Conservation (phyloP, 73 alveolate genomes). For the Uronychia setigera region DNA sequence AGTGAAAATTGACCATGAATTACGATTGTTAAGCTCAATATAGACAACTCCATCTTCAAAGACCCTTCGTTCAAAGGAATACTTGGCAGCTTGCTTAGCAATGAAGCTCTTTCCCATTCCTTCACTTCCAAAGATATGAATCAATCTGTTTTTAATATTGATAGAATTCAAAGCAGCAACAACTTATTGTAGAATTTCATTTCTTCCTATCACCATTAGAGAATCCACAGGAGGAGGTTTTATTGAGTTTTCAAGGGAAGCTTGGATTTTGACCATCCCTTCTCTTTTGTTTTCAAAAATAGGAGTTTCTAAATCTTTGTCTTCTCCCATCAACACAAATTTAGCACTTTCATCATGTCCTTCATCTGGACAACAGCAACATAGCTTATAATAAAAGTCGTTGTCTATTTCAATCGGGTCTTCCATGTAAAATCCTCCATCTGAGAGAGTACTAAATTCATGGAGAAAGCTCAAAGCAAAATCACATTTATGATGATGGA, state of each 20-base stretch:
- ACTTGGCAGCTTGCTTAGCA: constrained; percentile 61
- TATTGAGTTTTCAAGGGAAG: constrained; percentile 26
- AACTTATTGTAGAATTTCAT: constrained; percentile 28
- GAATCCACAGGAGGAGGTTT: constrained; percentile 33
- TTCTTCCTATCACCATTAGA: constrained; percentile 49
- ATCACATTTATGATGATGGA: constrained; percentile 36
- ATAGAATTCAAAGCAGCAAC: constrained; percentile 17
- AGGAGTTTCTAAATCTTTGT: constrained; percentile 16
- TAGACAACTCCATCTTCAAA: constrained; percentile 56
- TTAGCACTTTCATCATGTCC: constrained; percentile 80
- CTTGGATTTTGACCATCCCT: constrained; percentile 23
- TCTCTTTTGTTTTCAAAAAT: constrained; percentile 34
- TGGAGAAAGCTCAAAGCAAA: constrained; percentile 24
- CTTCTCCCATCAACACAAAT: constrained; percentile 42
- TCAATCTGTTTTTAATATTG: constrained; percentile 5
- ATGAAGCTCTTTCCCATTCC: constrained; percentile 56
- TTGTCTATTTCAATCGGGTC: constrained; percentile 25
- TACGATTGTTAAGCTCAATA: constrained; percentile 25
- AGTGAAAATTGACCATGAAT: constrained; percentile 15
- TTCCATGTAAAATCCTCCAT: neutral
- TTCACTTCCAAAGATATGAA: constrained; percentile 45
- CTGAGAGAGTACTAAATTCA: constrained; percentile 12
- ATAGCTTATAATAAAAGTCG: constrained; percentile 26
- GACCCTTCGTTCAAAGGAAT: constrained; percentile 44
- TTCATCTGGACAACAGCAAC: constrained; percentile 75